Percentiles rank a stretch among this genome's conserved stretches.
Evolutionary conservation across 371 early-diverging fungal species (phyloP).

Genomic region (Rhizopus stolonifer): DNA sequence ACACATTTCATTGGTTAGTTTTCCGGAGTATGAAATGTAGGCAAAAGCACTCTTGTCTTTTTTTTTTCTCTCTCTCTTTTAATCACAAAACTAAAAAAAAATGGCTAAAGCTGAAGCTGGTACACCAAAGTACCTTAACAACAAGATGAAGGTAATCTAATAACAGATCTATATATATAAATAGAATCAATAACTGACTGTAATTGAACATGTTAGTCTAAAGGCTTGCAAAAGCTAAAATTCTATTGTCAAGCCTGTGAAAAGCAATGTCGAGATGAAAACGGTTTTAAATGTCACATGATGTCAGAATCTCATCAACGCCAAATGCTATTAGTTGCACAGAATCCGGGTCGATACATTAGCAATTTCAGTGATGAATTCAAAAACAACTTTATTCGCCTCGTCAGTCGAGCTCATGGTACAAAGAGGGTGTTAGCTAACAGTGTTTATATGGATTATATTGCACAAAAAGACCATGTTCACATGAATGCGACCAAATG

Average conservation of each 20-base stretch:
- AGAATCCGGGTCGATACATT: conserved; percentile 71
- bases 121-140: conserved; percentile 83
- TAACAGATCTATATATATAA: background rate
- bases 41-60: too few relatives aligned
- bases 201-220: conserved; percentile 60
- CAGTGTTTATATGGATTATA: conserved; percentile 94
- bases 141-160: conserved; percentile 65
- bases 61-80: background rate
- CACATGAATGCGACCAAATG: conserved; percentile 97
- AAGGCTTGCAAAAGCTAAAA: conserved; percentile 90
- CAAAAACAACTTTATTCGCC: conserved; percentile 65
- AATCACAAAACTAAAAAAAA: background rate
- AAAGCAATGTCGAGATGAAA: conserved; percentile 92
- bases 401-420: conserved; percentile 77
- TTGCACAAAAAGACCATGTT: conserved; percentile 84
- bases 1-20: too few relatives aligned
- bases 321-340: conserved; percentile 88
- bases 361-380: conserved; percentile 76
- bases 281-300: conserved; percentile 95
- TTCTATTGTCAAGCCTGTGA: conserved; percentile 97
- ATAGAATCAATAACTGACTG: background rate
- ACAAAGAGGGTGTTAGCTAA: conserved; percentile 89
- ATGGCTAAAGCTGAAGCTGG: conserved; percentile 81
- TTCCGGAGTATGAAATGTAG: too few relatives aligned
- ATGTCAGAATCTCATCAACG: conserved; percentile 92